Base-by-base conservation (phyloP, 1,284 basidiomycete genomes). In the Trichosporon inkin region DNA sequence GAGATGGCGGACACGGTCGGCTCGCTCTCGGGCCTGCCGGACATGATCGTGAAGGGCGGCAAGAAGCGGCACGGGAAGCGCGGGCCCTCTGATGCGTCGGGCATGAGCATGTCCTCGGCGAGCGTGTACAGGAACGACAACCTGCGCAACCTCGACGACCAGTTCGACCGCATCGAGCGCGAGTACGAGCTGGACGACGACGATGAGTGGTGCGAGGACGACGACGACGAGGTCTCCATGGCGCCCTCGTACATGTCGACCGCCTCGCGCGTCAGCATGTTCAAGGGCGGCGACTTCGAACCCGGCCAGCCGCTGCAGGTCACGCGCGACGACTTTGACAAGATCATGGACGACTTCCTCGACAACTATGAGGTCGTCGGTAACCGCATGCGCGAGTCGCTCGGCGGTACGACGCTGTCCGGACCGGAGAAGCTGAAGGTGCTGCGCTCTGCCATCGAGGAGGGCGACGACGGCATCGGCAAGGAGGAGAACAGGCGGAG, bases 101-200 rank as follows among this genome's bases (percentile, higher is more conserved):
- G 90, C 11, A 94, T 93, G 81, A 91, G 88, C 73, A 98, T 99
- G 95, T 95, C 89, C 71, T 93, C 90, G 68, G 94, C 92, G 3
- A 92, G 92, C 22, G 93, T 99, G 89, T 91, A 87, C 79, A 84
- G 96, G 40, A 99, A 92, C 70, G 86, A 93, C 68, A 88, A 91
- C 0, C 79, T 99, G 36, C 85, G 89, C 49, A 88, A 87, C 6
- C 82, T 99, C 28, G 96, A 99, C 72, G 92, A 96, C 68, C 85
- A 87, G 11, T 99, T 99, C 71, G 93, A 98, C 69, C 70, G 86
- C 83, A 85, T 94, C 66, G 85, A 88, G 61, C 86, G 85, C 71
- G 82, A 90, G 70, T 93, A 94, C 69, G 84, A 85, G 37, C 83
- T 84, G 6, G 84, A 73, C 10, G 74, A 85, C 35, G 81, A 83